Conservation (phyloP, 208 protist genomes). For the Balamuthia mandrillaris region DNA sequence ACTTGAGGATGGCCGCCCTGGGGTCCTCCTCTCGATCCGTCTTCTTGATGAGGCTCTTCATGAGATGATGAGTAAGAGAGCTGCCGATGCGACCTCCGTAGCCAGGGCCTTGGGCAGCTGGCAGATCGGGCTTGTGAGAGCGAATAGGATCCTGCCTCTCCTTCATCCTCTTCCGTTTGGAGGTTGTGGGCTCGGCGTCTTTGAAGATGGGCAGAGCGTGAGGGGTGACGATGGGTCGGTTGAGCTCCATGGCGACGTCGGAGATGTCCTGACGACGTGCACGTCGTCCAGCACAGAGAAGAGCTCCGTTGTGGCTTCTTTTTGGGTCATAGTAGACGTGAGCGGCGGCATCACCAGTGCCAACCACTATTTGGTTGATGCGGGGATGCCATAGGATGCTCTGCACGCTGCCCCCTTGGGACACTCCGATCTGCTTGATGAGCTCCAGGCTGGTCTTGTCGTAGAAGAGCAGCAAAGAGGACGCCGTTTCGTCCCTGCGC, state of each 20-base stretch:
- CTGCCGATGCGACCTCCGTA: not conserved
- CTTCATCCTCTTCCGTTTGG: slow-evolving; percentile 5
- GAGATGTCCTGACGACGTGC: not conserved
- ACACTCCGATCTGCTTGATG: not conserved
- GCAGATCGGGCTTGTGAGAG: slow-evolving; percentile 1
- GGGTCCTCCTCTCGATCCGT: slow-evolving; percentile 8
- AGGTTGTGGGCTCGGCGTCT: not conserved
- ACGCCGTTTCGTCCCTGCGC: not conserved
- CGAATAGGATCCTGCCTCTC: not conserved
- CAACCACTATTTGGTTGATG: slow-evolving; percentile 37
- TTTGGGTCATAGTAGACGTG: not conserved
- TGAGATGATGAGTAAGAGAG: not conserved
- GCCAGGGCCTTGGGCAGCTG: not conserved
- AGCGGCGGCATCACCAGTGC: not conserved
- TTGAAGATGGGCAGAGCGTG: slow-evolving; percentile 26
- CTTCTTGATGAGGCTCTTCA: slow-evolving; percentile 11
- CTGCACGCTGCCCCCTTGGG: not conserved
- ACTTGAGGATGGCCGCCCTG: slow-evolving; percentile 11
- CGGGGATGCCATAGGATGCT: slow-evolving; percentile 7
- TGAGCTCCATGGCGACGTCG: not conserved
- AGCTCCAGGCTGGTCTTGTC: not conserved
- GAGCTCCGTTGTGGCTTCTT: not conserved
- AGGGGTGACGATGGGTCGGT: not conserved
- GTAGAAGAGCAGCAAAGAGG: not conserved
- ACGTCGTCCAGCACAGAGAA: not conserved